Percentiles rank a stretch among this genome's conserved stretches.
phyloP scores from a whole-genome alignment of 768 basidiomycete genomes.

The Pleurotus giganteus region DNA sequence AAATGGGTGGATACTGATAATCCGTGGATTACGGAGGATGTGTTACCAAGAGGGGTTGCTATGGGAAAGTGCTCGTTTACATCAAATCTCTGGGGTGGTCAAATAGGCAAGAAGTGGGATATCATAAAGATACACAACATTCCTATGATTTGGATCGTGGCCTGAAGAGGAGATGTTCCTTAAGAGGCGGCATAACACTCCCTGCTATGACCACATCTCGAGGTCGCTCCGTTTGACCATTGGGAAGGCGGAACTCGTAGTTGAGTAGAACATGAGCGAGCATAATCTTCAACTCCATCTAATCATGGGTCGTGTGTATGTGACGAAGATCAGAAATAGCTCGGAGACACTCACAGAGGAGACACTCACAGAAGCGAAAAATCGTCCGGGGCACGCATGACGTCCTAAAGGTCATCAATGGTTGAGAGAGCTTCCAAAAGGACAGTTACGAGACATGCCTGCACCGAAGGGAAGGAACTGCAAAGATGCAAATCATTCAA shows the following conservation, averaged over 20 bases:
- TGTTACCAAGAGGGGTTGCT: no score
- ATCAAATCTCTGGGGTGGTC: no score
- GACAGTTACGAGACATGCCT: slow-evolving; percentile 1
- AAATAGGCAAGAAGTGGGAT: no score
- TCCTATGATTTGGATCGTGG: no score
- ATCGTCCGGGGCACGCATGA: slow-evolving; percentile 7
- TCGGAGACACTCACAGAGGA: background rate
- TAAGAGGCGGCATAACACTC: slow-evolving; percentile 30
- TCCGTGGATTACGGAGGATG: no score
- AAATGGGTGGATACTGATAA: no score
- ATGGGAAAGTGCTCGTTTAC: no score
- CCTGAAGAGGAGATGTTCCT: slow-evolving; percentile 30
- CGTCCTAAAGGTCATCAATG: background rate
- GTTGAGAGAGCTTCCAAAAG: background rate
- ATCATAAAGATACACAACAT: no score
- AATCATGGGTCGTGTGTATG: no score
- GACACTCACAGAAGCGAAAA: slow-evolving; percentile 7
- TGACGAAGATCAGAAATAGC: background rate
- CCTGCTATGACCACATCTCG: slow-evolving; percentile 31
- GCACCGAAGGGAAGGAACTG: slow-evolving; percentile 9
- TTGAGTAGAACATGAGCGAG: slow-evolving; percentile 3
- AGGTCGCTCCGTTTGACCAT: slow-evolving; percentile 21
- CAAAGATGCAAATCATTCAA: background rate
- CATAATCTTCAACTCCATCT: slow-evolving; percentile 10
- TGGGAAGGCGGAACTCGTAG: slow-evolving; percentile 3